A percentile compares a stretch with the other conserved stretches of the same genome.
phyloP scores from a whole-genome alignment of 257 asterid species.

The Schizonepeta tenuifolia region DNA sequence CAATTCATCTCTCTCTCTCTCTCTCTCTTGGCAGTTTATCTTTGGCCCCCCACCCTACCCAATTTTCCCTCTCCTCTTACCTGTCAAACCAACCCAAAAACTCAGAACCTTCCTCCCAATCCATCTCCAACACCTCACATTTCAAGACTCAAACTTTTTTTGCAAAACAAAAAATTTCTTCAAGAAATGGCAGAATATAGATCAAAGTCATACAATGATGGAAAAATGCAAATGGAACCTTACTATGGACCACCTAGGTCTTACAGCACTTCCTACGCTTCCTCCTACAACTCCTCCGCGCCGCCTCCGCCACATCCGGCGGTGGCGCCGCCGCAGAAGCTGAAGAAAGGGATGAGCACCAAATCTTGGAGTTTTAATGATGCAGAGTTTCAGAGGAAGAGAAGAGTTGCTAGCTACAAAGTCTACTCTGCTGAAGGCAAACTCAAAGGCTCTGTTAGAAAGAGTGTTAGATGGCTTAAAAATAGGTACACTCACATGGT shows the following conservation, averaged over 20 bases:
- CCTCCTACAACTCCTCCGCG: conserved; percentile 52
- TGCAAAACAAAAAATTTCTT: background rate
- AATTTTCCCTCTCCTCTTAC: conserved; percentile 27
- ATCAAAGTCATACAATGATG: conserved; percentile 43
- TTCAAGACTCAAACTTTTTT: conserved; percentile 28
- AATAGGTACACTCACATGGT: conserved; percentile 61
- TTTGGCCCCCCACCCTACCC: conserved; percentile 39
- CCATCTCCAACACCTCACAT: conserved; percentile 20
- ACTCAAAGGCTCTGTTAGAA: conserved; percentile 76
- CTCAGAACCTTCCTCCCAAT: background rate
- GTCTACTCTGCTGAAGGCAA: conserved; percentile 86
- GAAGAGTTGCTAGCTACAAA: conserved; percentile 84
- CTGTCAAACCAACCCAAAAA: conserved; percentile 32
- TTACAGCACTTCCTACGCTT: conserved; percentile 38
- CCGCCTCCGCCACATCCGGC: conserved; percentile 28
- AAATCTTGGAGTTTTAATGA: conserved; percentile 63
- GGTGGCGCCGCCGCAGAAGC: conserved; percentile 41
- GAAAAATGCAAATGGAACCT: conserved; percentile 49
- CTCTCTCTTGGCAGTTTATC: conserved; percentile 26
- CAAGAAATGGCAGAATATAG: conserved; percentile 49
- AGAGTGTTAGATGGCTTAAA: conserved; percentile 80
- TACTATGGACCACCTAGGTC: conserved; percentile 39
- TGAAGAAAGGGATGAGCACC: conserved; percentile 60
- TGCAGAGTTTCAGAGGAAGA: conserved; percentile 91
- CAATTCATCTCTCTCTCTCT: background rate